phyloP scores from a whole-genome alignment of 129 eudicot species.

The Lactuca saligna region DNA sequence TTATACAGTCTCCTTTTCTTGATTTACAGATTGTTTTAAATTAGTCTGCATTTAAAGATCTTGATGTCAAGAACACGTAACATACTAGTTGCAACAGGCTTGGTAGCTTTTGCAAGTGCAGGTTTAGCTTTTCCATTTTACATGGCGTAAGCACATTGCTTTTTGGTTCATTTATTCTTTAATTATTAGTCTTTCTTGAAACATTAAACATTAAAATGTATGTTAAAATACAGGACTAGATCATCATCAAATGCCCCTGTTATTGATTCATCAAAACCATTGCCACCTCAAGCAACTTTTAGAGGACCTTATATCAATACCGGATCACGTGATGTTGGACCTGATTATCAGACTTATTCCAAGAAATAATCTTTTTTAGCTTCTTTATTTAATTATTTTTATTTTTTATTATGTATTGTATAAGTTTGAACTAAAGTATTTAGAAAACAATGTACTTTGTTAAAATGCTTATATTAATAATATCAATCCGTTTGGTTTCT shows the following conservation, averaged over 20 bases:
- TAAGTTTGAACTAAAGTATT: too few species aligned
- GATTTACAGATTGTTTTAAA: constrained; percentile 23
- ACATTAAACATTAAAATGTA: not conserved
- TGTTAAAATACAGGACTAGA: constrained; percentile 45
- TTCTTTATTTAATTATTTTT: not conserved
- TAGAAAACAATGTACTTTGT: not conserved
- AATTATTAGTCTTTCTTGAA: constrained; percentile 1
- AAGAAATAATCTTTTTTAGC: constrained; percentile 48
- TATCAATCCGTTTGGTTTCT: too few species aligned
- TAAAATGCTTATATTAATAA: not conserved
- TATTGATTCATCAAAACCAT: constrained; percentile 88
- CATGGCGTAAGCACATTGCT: constrained; percentile 69
- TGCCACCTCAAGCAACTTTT: constrained; percentile 98
- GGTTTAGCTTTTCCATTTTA: constrained; percentile 97
- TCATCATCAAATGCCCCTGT: constrained; percentile 81
- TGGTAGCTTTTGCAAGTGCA: constrained; percentile 77
- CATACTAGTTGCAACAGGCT: constrained; percentile 70
- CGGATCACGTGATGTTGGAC: constrained; percentile 97
- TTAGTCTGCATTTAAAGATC: constrained; percentile 11
- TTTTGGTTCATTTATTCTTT: not conserved
- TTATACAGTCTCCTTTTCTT: constrained; percentile 2
- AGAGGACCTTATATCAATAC: constrained; percentile 97
- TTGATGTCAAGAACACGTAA: constrained; percentile 82
- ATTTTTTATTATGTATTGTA: constrained; percentile 13
- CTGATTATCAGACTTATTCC: constrained; percentile 70